These are phyloP conservation scores for Spencermartinsiella ligniputridi DNA, from an alignment of 1,139 yeast genomes.

Conservation along the genomic window DNA sequence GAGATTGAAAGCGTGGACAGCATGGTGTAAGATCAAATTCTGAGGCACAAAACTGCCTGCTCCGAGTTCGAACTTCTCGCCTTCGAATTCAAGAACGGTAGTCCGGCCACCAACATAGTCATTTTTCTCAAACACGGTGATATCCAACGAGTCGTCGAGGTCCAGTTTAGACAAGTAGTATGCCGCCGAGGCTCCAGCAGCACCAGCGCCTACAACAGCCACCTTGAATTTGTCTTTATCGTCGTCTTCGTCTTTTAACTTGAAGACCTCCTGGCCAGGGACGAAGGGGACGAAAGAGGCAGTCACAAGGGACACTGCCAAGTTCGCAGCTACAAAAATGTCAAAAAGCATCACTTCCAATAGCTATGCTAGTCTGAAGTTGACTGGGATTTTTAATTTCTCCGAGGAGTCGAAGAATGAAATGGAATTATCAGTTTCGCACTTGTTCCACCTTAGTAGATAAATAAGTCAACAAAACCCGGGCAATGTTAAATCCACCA, in stretches of 20 bases:
- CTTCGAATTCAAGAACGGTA: slow-evolving; percentile 30
- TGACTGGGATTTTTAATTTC: background rate
- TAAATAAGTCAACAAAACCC: too few species aligned
- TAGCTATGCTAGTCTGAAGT: background rate
- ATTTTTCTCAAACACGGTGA: slow-evolving; percentile 36
- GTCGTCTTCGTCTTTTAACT: background rate
- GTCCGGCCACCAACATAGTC: slow-evolving; percentile 40
- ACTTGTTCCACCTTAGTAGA: too few species aligned
- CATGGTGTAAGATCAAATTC: slow-evolving; percentile 36
- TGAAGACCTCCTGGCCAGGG: background rate
- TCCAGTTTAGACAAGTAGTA: slow-evolving; percentile 38
- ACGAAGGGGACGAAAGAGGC: too few species aligned
- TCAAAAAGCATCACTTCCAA: too few species aligned
- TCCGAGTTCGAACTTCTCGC: slow-evolving; percentile 38
- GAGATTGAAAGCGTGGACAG: slow-evolving; percentile 36
- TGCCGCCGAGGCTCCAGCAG: slow-evolving; percentile 44
- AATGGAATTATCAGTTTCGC: too few species aligned
- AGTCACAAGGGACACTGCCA: too few species aligned
- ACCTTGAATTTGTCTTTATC: slow-evolving; percentile 16
- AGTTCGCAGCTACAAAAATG: too few species aligned
- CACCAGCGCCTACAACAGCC: slow-evolving; percentile 46
- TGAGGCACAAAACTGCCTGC: slow-evolving; percentile 41
- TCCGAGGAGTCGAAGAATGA: too few species aligned
- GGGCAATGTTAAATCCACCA: too few species aligned
- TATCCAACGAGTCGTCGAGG: slow-evolving; percentile 20